These are phyloP conservation scores for Hypoxylon rubiginosum DNA, from an alignment of 2,329 filamentous ascomycete genomes.

Conservation along the genomic window DNA sequence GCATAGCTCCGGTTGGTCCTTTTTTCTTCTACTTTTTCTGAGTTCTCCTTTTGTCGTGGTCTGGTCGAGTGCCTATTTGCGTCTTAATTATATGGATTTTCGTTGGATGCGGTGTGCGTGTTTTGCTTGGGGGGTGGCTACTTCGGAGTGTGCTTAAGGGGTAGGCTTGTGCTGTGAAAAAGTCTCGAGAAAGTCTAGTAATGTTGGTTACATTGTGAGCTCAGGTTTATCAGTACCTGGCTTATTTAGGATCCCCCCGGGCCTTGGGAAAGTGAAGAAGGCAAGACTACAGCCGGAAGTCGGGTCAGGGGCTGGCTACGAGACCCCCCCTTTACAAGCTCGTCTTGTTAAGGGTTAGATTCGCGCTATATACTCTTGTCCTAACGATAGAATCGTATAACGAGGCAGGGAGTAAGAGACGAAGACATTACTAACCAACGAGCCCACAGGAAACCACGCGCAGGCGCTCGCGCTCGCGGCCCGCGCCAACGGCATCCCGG, in stretches of 20 bases:
- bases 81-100: conserved; percentile 6
- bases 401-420: conserved; percentile 7
- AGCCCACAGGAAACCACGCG: conserved; percentile 85
- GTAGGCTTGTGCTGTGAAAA: neutral
- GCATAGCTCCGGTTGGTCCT: conserved; percentile 81
- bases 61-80: no score
- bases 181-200: no score
- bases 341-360: neutral
- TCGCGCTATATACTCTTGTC: neutral
- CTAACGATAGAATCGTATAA: neutral
- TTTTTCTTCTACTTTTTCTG: conserved; percentile 19
- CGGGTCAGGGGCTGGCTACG: neutral
- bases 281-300: neutral
- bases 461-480: conserved; percentile 92
- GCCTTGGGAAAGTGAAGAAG: neutral
- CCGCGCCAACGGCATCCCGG: conserved; percentile 77
- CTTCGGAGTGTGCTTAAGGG: no score
- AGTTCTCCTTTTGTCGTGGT: conserved; percentile 11
- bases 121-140: neutral
- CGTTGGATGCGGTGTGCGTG: neutral
- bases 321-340: neutral
- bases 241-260: no score
- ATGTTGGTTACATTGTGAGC: no score
- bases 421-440: no score
- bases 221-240: no score